These are phyloP conservation scores for Rhodomyrtus psidioides DNA, from an alignment of 441 rosid genomes.

Conservation along the genomic window DNA sequence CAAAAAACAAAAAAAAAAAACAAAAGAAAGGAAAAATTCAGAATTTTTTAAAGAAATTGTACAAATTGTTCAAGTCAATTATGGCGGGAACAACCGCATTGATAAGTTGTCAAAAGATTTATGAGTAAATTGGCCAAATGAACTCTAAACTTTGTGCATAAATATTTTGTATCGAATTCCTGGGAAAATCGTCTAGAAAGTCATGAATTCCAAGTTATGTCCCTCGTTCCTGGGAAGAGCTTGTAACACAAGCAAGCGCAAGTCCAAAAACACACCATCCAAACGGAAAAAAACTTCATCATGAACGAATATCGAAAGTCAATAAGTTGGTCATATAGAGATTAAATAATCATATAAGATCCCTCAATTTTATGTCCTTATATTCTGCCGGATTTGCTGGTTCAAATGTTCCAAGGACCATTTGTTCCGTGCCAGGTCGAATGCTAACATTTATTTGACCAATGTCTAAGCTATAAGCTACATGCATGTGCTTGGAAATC, in stretches of 20 bases:
- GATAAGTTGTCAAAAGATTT: rapidly evolving
- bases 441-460: neutral
- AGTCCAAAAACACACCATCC: neutral
- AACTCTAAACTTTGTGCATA: no score
- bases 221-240: neutral
- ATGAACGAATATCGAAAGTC: neutral
- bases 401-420: neutral
- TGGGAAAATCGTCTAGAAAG: neutral
- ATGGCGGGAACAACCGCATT: rapidly evolving
- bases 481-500: neutral
- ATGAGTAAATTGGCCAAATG: neutral
- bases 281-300: neutral
- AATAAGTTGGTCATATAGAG: neutral
- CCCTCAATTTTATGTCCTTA: neutral
- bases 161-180: no score
- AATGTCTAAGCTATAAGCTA: neutral
- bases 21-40: no score
- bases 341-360: neutral
- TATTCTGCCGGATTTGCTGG: neutral
- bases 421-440: neutral
- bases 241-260: neutral
- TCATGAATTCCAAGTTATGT: neutral
- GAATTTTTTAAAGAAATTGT: no score
- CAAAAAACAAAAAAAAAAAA: neutral
- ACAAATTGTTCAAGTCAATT: neutral